Percentiles rank a stretch among this genome's conserved stretches.
phyloP scores from a whole-genome alignment of 176 grass and related monocot genomes.

The Tillandsia fasciculata region DNA sequence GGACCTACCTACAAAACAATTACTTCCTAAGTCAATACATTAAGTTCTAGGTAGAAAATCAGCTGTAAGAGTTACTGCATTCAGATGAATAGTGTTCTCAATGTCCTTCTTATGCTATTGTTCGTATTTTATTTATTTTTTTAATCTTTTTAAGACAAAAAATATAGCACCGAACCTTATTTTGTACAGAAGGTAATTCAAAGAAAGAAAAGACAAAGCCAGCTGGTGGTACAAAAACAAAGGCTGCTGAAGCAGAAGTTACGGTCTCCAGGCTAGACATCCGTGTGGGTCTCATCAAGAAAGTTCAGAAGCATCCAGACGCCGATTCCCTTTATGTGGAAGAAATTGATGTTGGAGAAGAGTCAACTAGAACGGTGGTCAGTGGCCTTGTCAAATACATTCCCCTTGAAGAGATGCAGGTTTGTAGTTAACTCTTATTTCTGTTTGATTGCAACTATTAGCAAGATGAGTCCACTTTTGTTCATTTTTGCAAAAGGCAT shows the following conservation, averaged over 20 bases:
- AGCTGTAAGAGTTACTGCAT: neutral
- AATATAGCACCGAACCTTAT: neutral
- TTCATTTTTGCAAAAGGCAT: neutral
- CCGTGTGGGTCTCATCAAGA: constrained; percentile 71
- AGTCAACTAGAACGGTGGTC: constrained; percentile 71
- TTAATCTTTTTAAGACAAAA: neutral
- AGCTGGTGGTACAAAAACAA: constrained; percentile 53
- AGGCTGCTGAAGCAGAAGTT: constrained; percentile 49
- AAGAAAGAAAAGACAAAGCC: constrained; percentile 66
- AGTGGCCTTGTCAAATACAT: constrained; percentile 95
- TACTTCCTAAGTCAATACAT: neutral
- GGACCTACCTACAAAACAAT: too few relatives aligned
- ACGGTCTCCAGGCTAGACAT: constrained; percentile 68
- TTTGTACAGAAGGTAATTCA: constrained; percentile 32
- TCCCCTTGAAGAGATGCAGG: constrained; percentile 91
- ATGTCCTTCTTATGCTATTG: too few relatives aligned
- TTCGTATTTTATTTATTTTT: too few relatives aligned
- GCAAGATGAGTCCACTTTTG: too few relatives aligned
- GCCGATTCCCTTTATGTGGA: constrained; percentile 95
- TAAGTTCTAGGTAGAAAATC: neutral
- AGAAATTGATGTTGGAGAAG: constrained; percentile 94
- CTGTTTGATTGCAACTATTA: neutral
- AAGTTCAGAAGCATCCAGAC: constrained; percentile 86
- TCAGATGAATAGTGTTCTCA: neutral
- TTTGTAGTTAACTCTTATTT: neutral